Percentiles rank a stretch among this genome's conserved stretches.
These are phyloP conservation scores for Leucoagaricus sp. DNA, from an alignment of 1,284 basidiomycete genomes.

Conservation along the genomic window DNA sequence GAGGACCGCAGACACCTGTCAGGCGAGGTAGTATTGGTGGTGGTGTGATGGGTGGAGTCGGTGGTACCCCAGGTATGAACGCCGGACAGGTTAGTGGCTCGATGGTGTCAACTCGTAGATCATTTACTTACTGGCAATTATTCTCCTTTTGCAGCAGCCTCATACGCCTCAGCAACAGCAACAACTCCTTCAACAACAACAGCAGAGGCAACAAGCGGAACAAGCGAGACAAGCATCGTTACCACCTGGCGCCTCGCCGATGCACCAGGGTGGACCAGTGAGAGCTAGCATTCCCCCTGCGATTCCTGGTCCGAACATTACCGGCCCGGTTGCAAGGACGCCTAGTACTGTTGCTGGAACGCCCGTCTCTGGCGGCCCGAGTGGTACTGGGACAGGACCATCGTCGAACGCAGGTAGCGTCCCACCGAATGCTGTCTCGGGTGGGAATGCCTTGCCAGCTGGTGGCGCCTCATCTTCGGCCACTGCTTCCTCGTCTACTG, in stretches of 20 bases:
- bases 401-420: neutral
- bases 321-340: slow-evolving; percentile 16
- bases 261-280: slow-evolving; percentile 8
- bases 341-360: slow-evolving; percentile 13
- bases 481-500: slow-evolving; percentile 1
- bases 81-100: too few relatives aligned
- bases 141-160: too few relatives aligned
- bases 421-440: slow-evolving; percentile 8
- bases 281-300: slow-evolving; percentile 17
- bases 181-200: slow-evolving; percentile 12
- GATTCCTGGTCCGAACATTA: slow-evolving; percentile 11
- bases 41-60: slow-evolving; percentile 2
- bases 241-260: slow-evolving; percentile 10
- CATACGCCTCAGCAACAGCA: too few relatives aligned
- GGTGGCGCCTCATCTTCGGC: slow-evolving; percentile 2
- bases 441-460: slow-evolving; percentile 6
- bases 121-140: too few relatives aligned
- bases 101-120: too few relatives aligned
- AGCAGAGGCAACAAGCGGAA: slow-evolving; percentile 9
- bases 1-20: slow-evolving; percentile 10
- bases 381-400: neutral
- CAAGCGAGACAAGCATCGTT: slow-evolving; percentile 12
- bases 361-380: slow-evolving; percentile 10
- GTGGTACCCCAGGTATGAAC: slow-evolving; percentile 9
- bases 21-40: slow-evolving; percentile 7